phyloP scores from a whole-genome alignment of 768 basidiomycete species.

The Suillus ampliporus region DNA sequence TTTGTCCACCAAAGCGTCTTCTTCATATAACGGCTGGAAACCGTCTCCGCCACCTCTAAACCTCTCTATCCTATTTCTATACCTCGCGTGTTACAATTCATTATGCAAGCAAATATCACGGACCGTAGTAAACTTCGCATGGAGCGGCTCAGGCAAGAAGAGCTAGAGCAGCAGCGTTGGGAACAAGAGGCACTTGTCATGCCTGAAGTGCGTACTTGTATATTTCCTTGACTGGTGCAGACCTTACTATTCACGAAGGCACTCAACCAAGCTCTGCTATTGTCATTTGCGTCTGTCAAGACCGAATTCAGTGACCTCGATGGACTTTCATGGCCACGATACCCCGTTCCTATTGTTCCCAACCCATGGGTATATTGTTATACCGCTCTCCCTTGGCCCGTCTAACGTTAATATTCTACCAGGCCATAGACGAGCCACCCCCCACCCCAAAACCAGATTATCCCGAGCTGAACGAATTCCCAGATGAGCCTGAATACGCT shows the following conservation, averaged over 20 bases:
- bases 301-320: slow-evolving; percentile 68
- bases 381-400: not conserved
- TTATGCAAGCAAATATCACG: slow-evolving; percentile 29
- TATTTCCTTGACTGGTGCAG: not conserved
- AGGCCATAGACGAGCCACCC: slow-evolving; percentile 32
- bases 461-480: slow-evolving; percentile 26
- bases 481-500: slow-evolving; percentile 14
- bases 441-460: slow-evolving; percentile 31
- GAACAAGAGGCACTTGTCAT: slow-evolving; percentile 62
- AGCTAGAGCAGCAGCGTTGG: slow-evolving; percentile 57
- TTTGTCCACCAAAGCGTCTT: slow-evolving; percentile 9
- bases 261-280: slow-evolving; percentile 34
- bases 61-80: not conserved
- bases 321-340: slow-evolving; percentile 56
- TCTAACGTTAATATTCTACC: not conserved
- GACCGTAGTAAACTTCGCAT: slow-evolving; percentile 54
- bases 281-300: slow-evolving; percentile 60
- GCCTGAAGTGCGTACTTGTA: slow-evolving; percentile 50
- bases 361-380: slow-evolving; percentile 30
- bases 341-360: slow-evolving; percentile 37
- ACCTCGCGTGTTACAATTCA: too few species aligned
- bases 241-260: slow-evolving; percentile 26
- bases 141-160: slow-evolving; percentile 51
- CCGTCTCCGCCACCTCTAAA: slow-evolving; percentile 6
- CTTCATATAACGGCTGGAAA: slow-evolving; percentile 12